phyloP scores from a whole-genome alignment of 257 asterid genomes.

The Jacaranda mimosifolia region DNA sequence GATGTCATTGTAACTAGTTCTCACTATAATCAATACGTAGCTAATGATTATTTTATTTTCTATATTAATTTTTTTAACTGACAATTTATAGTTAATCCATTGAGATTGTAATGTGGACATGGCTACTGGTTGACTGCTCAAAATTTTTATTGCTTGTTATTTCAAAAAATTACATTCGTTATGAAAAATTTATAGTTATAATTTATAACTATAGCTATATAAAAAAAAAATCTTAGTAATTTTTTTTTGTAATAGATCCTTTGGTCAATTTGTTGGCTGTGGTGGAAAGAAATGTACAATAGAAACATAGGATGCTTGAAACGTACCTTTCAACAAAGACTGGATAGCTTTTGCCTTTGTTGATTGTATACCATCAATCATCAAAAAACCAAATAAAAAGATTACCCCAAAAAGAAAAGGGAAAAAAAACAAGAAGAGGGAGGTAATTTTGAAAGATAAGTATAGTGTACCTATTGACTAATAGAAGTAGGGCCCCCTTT shows the following conservation, averaged over 20 bases:
- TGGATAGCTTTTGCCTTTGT: constrained; percentile 45
- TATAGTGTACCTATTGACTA: background rate
- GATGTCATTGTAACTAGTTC: too few relatives aligned
- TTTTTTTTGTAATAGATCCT: background rate
- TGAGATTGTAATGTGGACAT: too few relatives aligned
- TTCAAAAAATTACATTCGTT: too few relatives aligned
- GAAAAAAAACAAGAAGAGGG: background rate
- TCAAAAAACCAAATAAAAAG: constrained; percentile 26
- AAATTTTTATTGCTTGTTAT: too few relatives aligned
- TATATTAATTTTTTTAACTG: background rate
- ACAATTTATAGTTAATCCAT: too few relatives aligned
- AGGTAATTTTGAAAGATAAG: constrained; percentile 5
- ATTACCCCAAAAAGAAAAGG: background rate
- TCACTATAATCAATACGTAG: too few relatives aligned
- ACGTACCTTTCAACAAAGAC: constrained; percentile 50
- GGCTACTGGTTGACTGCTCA: too few relatives aligned
- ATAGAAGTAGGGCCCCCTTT: background rate
- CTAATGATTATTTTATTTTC: too few relatives aligned
- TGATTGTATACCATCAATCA: constrained; percentile 41
- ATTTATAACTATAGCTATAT: too few relatives aligned
- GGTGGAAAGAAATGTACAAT: constrained; percentile 27
- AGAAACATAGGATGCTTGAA: constrained; percentile 57
- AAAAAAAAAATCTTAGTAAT: too few relatives aligned
- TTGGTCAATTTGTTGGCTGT: constrained; percentile 16
- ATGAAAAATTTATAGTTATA: too few relatives aligned